phyloP scores from a whole-genome alignment of 352 stramenopile genomes.

The Globisporangium emineosum region DNA sequence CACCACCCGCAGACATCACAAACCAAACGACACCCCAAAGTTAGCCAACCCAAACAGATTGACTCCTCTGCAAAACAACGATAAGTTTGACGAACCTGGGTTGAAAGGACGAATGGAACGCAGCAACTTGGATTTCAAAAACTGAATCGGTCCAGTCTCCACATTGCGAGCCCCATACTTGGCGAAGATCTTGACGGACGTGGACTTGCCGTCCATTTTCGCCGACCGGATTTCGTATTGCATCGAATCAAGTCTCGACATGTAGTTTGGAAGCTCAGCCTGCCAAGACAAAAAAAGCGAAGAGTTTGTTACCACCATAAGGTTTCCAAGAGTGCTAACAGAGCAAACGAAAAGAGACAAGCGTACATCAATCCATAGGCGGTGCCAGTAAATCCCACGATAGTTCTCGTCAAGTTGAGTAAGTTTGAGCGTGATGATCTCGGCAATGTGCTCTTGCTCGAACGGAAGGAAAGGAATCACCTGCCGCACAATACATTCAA shows the following conservation, averaged over 20 bases:
- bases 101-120: slow-evolving; percentile 78
- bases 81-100: slow-evolving; percentile 30
- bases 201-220: slow-evolving; percentile 42
- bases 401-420: slow-evolving; percentile 72
- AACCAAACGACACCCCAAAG: neutral
- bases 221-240: slow-evolving; percentile 67
- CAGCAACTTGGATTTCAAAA: slow-evolving; percentile 79
- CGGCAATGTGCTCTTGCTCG: slow-evolving; percentile 72
- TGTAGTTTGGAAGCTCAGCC: slow-evolving; percentile 53
- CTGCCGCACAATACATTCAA: slow-evolving; percentile 18
- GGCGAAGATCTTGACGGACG: slow-evolving; percentile 69
- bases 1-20: neutral
- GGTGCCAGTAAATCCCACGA: slow-evolving; percentile 70
- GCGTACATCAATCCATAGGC: slow-evolving; percentile 66
- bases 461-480: slow-evolving; percentile 89
- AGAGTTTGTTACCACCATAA: neutral
- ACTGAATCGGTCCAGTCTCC: slow-evolving; percentile 70
- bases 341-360: neutral
- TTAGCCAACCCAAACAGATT: neutral
- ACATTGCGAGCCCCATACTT: slow-evolving; percentile 85
- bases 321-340: neutral
- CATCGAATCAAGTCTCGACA: slow-evolving; percentile 72
- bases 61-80: neutral
- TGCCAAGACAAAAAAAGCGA: slow-evolving; percentile 14
- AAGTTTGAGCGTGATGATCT: slow-evolving; percentile 84